These are phyloP conservation scores for Aureobasidium sp. DNA, from an alignment of 2,329 filamentous ascomycete genomes.

Conservation along the genomic window DNA sequence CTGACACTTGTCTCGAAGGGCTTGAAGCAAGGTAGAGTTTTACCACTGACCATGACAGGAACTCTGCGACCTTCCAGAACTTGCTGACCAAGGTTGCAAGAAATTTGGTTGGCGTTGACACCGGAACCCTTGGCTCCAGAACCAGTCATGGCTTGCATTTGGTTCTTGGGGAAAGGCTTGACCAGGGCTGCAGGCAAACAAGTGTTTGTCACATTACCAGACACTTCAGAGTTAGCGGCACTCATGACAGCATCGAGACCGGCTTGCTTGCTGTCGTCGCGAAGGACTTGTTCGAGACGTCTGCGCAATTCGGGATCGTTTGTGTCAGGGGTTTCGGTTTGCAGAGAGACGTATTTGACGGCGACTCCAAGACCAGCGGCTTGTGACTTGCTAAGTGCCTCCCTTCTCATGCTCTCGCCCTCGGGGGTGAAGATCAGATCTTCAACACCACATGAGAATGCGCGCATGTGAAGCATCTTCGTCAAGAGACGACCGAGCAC, in stretches of 20 bases:
- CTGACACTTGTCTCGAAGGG: conserved; percentile 83
- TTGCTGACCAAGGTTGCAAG: conserved; percentile 94
- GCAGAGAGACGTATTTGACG: conserved; percentile 78
- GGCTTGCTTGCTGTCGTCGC: conserved; percentile 84
- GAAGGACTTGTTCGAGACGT: conserved; percentile 78
- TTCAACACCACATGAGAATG: conserved; percentile 95
- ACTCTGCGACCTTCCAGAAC: conserved; percentile 92
- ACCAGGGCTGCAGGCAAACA: conserved; percentile 76
- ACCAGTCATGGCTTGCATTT: conserved; percentile 98
- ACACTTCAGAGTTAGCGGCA: conserved; percentile 57
- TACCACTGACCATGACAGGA: conserved; percentile 95
- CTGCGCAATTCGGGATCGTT: conserved; percentile 63
- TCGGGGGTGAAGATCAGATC: conserved; percentile 77
- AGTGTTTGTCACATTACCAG: conserved; percentile 64
- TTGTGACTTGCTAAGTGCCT: conserved; percentile 59
- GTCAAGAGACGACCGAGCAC: conserved; percentile 84
- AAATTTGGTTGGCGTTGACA: conserved; percentile 96
- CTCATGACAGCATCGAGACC: conserved; percentile 87
- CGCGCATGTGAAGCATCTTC: conserved; percentile 82
- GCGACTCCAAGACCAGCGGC: conserved; percentile 70
- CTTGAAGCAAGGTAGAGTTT: conserved; percentile 87
- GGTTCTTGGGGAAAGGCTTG: conserved; percentile 91
- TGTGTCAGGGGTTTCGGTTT: conserved; percentile 51
- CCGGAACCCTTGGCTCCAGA: conserved; percentile 88
- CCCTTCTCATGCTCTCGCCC: conserved; percentile 63